Conservation (phyloP, 106 monocot genomes). For the Allium sativum region DNA sequence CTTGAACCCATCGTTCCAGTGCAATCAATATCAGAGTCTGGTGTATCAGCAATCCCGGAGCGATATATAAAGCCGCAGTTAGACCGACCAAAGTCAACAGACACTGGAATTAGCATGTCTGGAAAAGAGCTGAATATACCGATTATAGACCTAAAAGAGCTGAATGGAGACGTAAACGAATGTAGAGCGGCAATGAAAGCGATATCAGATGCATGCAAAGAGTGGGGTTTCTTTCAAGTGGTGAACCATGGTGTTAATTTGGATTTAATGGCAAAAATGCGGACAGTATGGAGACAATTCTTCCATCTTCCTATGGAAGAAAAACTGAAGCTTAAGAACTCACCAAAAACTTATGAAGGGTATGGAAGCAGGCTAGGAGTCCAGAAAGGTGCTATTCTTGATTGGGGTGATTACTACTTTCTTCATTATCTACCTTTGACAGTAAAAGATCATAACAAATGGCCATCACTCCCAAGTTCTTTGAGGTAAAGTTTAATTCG, state of each 20-base stretch:
- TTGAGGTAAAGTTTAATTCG: conserved; percentile 6
- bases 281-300: conserved; percentile 15
- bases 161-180: background rate
- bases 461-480: conserved; percentile 15
- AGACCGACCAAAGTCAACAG: background rate
- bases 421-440: conserved; percentile 3
- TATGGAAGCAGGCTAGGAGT: conserved; percentile 30
- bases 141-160: background rate
- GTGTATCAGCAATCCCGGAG: background rate
- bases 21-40: conserved; percentile 5
- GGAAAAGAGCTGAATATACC: background rate
- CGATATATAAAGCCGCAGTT: conserved; percentile 7
- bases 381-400: conserved; percentile 15
- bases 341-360: conserved; percentile 19
- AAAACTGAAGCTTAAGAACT: conserved; percentile 20
- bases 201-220: conserved; percentile 9
- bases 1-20: conserved; percentile 6
- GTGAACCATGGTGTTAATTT: conserved; percentile 15
- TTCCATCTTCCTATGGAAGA: conserved; percentile 16
- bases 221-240: conserved; percentile 24
- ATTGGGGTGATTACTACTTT: conserved; percentile 17
- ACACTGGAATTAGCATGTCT: background rate
- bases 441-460: conserved; percentile 8
- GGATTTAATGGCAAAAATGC: background rate
- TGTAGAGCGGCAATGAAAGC: background rate